These are phyloP conservation scores for Gilbertella persicaria DNA, from an alignment of 371 early-diverging fungal genomes.

Conservation along the genomic window DNA sequence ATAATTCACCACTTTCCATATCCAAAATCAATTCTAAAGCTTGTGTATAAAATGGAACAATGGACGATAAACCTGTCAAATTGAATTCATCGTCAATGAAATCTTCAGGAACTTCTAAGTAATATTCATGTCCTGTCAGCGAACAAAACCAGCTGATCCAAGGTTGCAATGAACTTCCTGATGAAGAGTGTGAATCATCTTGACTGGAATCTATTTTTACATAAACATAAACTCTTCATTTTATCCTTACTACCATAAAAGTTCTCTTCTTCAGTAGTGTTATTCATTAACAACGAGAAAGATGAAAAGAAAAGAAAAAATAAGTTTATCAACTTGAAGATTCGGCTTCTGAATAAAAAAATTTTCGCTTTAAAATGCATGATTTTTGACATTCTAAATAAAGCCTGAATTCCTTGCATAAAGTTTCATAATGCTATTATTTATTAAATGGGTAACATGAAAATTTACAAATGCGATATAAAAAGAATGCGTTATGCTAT, in stretches of 20 bases:
- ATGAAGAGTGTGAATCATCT: slow-evolving; percentile 10
- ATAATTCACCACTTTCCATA: slow-evolving; percentile 66
- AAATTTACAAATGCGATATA: neutral
- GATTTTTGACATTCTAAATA: too few relatives aligned
- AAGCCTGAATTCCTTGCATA: too few relatives aligned
- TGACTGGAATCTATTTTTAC: neutral
- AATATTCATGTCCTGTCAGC: slow-evolving; percentile 81
- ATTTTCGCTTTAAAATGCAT: too few relatives aligned
- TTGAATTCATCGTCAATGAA: slow-evolving; percentile 95
- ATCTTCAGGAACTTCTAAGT: slow-evolving; percentile 84
- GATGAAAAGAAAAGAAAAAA: neutral
- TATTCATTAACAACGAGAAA: neutral
- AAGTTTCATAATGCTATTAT: too few relatives aligned
- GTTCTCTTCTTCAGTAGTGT: neutral
- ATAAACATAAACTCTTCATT: neutral
- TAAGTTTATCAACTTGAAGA: too few relatives aligned
- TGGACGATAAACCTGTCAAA: slow-evolving; percentile 80
- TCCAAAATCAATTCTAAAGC: slow-evolving; percentile 87
- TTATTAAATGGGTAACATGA: neutral
- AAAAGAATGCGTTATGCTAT: neutral
- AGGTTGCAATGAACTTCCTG: slow-evolving; percentile 33
- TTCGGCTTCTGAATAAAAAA: too few relatives aligned
- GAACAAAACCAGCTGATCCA: slow-evolving; percentile 94
- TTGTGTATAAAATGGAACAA: slow-evolving; percentile 80
- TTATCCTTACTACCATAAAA: neutral